phyloP scores from a whole-genome alignment of 1,284 basidiomycete species.

The Xerocomus amazonicus region DNA sequence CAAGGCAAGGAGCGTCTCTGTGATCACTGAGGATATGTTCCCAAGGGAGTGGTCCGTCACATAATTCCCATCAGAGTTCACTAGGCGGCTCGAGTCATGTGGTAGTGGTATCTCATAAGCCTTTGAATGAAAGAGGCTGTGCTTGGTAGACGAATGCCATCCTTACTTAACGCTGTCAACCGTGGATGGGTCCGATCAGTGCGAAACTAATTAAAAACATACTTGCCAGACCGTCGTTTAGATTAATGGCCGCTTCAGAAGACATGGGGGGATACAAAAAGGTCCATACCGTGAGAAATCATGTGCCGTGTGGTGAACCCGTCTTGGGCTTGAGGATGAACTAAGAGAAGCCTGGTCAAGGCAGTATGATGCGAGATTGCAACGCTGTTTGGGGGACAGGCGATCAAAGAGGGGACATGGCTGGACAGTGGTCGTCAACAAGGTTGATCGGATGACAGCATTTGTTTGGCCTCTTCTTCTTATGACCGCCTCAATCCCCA shows the following conservation, averaged over 20 bases:
- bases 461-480: constrained; percentile 12
- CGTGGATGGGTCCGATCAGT: background rate
- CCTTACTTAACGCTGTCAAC: background rate
- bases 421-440: constrained; percentile 1
- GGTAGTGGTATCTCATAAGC: no score
- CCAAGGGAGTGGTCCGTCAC: background rate
- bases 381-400: background rate
- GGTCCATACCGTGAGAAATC: no score
- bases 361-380: background rate
- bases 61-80: no score
- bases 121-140: background rate
- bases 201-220: no score
- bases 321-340: no score
- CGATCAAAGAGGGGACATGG: no score
- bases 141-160: background rate
- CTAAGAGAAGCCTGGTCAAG: no score
- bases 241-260: background rate
- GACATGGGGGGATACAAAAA: background rate
- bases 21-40: background rate
- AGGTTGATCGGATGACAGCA: constrained; percentile 19
- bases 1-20: no score
- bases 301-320: no score
- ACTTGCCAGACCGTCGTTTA: no score
- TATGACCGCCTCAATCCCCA: constrained; percentile 14
- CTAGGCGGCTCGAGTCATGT: no score